Conservation (phyloP, 208 protist genomes). For the Leishmania arabica region DNA sequence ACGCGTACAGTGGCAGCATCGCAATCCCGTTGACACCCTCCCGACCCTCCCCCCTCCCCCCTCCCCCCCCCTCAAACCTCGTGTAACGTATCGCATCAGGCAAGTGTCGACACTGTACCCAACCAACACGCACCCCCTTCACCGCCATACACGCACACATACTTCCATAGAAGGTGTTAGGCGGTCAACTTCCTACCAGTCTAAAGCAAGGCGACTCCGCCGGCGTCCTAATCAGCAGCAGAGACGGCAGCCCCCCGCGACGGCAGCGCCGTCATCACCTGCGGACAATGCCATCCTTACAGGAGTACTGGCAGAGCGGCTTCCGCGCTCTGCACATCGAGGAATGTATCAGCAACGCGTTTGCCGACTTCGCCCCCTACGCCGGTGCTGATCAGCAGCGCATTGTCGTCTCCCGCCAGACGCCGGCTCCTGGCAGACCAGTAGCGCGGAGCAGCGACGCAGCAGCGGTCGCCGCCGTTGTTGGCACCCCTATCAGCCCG, state of each 20-base stretch:
- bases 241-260: not conserved
- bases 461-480: not conserved
- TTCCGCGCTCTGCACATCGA: slow-evolving; percentile 65
- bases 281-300: slow-evolving; percentile 16
- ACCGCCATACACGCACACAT: not conserved
- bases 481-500: slow-evolving; percentile 24
- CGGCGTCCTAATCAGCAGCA: not conserved
- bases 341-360: slow-evolving; percentile 64
- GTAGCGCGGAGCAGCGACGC: slow-evolving; percentile 1
- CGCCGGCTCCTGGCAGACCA: slow-evolving; percentile 19
- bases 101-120: not conserved
- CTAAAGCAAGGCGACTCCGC: not conserved
- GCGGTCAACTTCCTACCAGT: not conserved
- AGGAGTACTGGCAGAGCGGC: slow-evolving; percentile 51
- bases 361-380: slow-evolving; percentile 82
- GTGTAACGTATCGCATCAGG: not conserved
- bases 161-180: not conserved
- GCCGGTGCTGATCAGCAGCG: slow-evolving; percentile 76
- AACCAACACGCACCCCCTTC: not conserved
- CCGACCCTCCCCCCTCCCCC: not conserved
- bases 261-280: not conserved
- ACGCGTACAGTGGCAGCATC: not conserved
- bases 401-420: slow-evolving; percentile 47
- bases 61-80: not conserved
- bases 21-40: not conserved